Evolutionary conservation across 805 yeast genomes (phyloP).

Genomic region (Wickerhamomyces queroliae): DNA sequence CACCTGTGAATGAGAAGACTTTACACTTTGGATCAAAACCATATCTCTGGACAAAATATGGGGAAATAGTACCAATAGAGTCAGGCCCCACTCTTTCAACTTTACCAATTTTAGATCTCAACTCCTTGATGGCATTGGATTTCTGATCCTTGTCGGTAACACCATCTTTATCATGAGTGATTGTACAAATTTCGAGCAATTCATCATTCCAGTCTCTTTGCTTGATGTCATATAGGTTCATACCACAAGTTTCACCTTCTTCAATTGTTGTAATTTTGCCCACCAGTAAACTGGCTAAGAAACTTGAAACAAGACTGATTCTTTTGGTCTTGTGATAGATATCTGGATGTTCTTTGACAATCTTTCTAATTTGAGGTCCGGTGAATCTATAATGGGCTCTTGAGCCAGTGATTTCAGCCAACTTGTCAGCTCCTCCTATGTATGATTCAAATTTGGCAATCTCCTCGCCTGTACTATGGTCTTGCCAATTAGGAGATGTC

Average conservation of each 20-base stretch:
- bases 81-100: conserved; percentile 44
- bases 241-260: conserved; percentile 88
- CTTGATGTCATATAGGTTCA: conserved; percentile 78
- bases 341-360: conserved; percentile 46
- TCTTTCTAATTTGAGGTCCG: conserved; percentile 83
- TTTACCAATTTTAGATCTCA: conserved; percentile 47
- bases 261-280: conserved; percentile 65
- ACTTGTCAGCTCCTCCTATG: conserved; percentile 51
- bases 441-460: conserved; percentile 51
- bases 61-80: conserved; percentile 45
- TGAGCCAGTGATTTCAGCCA: conserved; percentile 76
- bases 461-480: conserved; percentile 77
- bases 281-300: conserved; percentile 63
- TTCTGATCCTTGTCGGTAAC: conserved; percentile 7
- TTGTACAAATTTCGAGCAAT: conserved; percentile 38
- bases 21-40: conserved; percentile 54
- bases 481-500: conserved; percentile 91
- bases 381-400: conserved; percentile 87
- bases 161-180: conserved; percentile 25
- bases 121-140: conserved; percentile 20
- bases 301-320: conserved; percentile 74
- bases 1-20: conserved; percentile 82
- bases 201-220: conserved; percentile 49
- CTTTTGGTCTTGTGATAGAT: conserved; percentile 50
- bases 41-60: conserved; percentile 58